Evolutionary conservation across 108 stramenopile species (phyloP), one percentile per base, ranked within the genome.

Genomic region (Schizochytrium sp.): DNA sequence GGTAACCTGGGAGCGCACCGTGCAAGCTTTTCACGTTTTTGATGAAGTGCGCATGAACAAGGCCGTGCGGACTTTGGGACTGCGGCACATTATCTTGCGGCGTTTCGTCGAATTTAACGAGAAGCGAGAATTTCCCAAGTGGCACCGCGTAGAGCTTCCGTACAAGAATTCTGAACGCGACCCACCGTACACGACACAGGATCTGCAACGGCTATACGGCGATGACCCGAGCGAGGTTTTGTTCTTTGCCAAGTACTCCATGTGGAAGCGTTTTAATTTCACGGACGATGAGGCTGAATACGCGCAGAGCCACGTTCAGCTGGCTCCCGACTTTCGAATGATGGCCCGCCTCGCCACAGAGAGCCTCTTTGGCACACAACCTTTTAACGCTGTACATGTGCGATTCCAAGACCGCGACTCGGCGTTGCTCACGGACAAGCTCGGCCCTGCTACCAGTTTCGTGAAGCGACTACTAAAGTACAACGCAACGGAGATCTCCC

Each of bases 191-290:
- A 83, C 76, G 76, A 47, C 51, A 0, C n/a, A 47, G 12, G 76
- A 83, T 4, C 19, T 83, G 25, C 45, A 83, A 23, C 45, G 51
- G 1, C 12, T 83, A 14, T 83, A 53, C 28, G 76, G 76, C 28
- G 28, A 83, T 34, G 76, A 53, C 51, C 45, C 76, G 23, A 45
- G 14, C 25, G 76, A 83, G 25, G 76, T 83, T 1, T 4, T 83
- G 18, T 83, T 83, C 51, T 83, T 83, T 28, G 76, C 76, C 25
- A 47, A 83, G 76, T 53, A 47, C n/a, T 53, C 76, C 25, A 83
- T 83, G 76, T 83, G 76, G 76, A 83, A 83, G 28, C 45, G 76
- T 34, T 83, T 83, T 23, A 45, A 47, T 12, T 83, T 83, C 76
- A 53, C 76, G 16, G 76, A 83, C 43, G 76, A 83, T 6, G 76